Evolutionary conservation across 371 early-diverging fungal species (phyloP).

Genomic region (Basidiobolus heterosporus): DNA sequence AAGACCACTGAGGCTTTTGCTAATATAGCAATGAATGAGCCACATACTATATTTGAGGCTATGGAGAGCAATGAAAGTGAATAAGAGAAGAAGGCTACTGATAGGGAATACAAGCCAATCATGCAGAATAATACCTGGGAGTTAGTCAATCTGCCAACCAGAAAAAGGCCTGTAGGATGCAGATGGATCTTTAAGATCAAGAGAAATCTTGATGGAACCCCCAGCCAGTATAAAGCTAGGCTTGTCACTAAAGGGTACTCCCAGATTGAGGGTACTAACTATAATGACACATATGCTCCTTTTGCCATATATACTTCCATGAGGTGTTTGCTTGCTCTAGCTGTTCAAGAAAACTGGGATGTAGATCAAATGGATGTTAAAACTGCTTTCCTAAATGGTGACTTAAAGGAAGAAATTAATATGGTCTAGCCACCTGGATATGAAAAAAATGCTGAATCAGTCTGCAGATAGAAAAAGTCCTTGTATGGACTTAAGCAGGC

Average conservation of each 20-base stretch:
- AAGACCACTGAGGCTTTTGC: too few species aligned
- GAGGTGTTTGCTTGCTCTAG: background rate
- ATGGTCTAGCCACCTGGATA: slow-evolving; percentile 4
- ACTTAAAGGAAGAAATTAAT: slow-evolving; percentile 4
- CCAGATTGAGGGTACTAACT: background rate
- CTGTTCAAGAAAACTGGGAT: background rate
- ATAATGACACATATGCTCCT: slow-evolving; percentile 9
- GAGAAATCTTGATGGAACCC: slow-evolving; percentile 7
- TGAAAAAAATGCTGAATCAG: too few species aligned
- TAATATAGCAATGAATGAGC: too few species aligned
- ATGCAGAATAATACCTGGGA: slow-evolving; percentile 3
- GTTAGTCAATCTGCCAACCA: slow-evolving; percentile 1
- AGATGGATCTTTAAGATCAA: slow-evolving; percentile 18
- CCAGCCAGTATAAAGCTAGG: slow-evolving; percentile 11
- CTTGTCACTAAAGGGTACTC: slow-evolving; percentile 9
- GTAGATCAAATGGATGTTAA: slow-evolving; percentile 1
- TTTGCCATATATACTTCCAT: slow-evolving; percentile 2
- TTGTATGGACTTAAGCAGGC: too few species aligned
- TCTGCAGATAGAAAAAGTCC: too few species aligned
- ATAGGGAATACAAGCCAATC: too few species aligned
- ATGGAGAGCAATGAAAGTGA: too few species aligned
- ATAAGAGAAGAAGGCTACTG: too few species aligned
- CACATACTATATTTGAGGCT: too few species aligned
- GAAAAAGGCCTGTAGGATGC: slow-evolving; percentile 2
- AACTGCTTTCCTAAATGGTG: slow-evolving; percentile 6